phyloP scores from a whole-genome alignment of 345 rosid species.

The Camelina laxa region DNA sequence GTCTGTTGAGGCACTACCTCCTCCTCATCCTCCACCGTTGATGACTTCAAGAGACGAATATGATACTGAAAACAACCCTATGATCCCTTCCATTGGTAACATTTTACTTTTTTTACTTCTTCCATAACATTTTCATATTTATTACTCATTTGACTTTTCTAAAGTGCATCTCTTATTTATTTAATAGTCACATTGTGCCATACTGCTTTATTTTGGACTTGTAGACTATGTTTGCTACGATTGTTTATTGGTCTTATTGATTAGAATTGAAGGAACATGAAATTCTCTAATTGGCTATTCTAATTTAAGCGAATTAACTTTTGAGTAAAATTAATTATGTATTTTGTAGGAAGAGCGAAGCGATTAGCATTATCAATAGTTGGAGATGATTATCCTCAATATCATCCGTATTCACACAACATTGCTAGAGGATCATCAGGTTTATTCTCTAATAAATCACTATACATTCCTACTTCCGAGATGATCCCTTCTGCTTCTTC shows the following conservation, averaged over 20 bases:
- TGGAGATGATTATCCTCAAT: constrained; percentile 50
- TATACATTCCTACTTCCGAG: constrained; percentile 44
- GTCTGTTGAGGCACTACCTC: constrained; percentile 44
- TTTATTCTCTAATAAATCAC: constrained; percentile 32
- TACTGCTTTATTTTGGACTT: constrained; percentile 24
- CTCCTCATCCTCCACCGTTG: constrained; percentile 59
- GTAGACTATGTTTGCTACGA: constrained; percentile 22
- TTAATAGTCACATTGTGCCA: constrained; percentile 29
- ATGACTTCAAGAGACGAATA: constrained; percentile 37
- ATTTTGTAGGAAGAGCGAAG: constrained; percentile 65
- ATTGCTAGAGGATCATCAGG: constrained; percentile 32
- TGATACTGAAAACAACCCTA: constrained; percentile 25
- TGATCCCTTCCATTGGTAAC: constrained; percentile 33
- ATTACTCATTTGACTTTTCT: constrained; percentile 31
- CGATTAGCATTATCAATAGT: constrained; percentile 52
- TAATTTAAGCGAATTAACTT: neutral
- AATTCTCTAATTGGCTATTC: neutral
- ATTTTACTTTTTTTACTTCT: neutral
- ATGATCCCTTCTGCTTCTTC: constrained; percentile 41
- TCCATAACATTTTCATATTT: neutral
- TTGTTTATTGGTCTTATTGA: constrained; percentile 15
- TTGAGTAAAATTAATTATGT: neutral
- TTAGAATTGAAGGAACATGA: constrained; percentile 13
- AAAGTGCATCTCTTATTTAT: constrained; percentile 8
- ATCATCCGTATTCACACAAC: constrained; percentile 35